These are phyloP conservation scores for Fusarium duplospermum DNA, from an alignment of 2,329 filamentous ascomycete genomes.

Conservation along the genomic window DNA sequence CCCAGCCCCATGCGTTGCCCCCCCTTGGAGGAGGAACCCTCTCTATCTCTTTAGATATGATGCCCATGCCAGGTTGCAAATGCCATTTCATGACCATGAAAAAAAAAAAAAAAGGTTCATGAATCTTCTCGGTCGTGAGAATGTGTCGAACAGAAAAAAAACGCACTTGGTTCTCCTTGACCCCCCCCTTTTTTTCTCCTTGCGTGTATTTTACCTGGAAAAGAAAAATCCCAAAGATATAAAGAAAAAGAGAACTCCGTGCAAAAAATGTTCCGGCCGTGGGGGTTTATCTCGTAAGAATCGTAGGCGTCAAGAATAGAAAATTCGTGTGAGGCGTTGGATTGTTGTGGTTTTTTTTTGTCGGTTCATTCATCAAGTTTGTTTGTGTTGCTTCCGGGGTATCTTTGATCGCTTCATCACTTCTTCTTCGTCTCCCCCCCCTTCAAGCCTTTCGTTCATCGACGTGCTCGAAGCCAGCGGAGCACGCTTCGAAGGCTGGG, in stretches of 20 bases:
- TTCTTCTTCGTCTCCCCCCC: constrained; percentile 7
- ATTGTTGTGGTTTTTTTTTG: constrained; percentile 18
- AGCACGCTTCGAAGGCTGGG: constrained; percentile 67
- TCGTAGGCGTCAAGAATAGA: constrained; percentile 38
- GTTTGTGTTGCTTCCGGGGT: constrained; percentile 12
- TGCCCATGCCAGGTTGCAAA: constrained; percentile 23
- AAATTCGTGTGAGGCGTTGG: constrained; percentile 24
- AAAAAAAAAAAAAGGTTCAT: constrained; percentile 13
- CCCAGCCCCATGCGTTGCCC: constrained; percentile 36
- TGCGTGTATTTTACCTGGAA: constrained; percentile 17
- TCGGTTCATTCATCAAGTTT: constrained; percentile 21
- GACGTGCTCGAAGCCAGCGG: constrained; percentile 65
- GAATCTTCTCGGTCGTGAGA: constrained; percentile 23
- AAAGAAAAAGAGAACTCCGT: constrained; percentile 18
- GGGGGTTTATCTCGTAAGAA: constrained; percentile 32
- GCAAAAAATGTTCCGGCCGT: constrained; percentile 29
- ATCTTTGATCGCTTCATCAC: constrained; percentile 25
- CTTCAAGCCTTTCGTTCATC: constrained; percentile 18
- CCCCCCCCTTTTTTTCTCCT: constrained; percentile 7
- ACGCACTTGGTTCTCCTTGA: constrained; percentile 4
- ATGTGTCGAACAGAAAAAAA: constrained; percentile 15
- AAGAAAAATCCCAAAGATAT: background rate
- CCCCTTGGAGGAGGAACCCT: constrained; percentile 12
- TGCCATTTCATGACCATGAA: constrained; percentile 16
- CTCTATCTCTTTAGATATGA: constrained; percentile 29